Percentiles rank a stretch among this genome's conserved stretches.
phyloP scores from a whole-genome alignment of 2,329 filamentous ascomycete genomes.

The Penicillium sp. region DNA sequence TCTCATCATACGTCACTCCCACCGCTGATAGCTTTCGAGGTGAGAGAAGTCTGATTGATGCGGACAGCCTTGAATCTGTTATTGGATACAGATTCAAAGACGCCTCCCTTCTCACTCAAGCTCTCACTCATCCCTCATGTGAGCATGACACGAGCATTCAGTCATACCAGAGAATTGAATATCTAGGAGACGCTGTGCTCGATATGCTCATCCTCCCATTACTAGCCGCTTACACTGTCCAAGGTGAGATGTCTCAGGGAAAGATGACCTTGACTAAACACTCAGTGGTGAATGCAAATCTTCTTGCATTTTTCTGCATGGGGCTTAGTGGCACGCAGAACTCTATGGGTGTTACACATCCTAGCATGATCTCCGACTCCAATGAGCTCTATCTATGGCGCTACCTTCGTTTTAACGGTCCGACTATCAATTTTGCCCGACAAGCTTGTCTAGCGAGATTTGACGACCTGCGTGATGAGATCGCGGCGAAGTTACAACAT shows the following conservation, averaged over 20 bases:
- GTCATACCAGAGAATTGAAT: conserved; percentile 77
- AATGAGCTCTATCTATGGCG: conserved; percentile 57
- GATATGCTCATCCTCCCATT: conserved; percentile 70
- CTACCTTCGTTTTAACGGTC: conserved; percentile 58
- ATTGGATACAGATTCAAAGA: conserved; percentile 72
- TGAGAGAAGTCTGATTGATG: conserved; percentile 15
- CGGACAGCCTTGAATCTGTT: conserved; percentile 14
- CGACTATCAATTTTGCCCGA: conserved; percentile 13
- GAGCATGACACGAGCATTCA: conserved; percentile 51
- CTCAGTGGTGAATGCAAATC: conserved; percentile 75
- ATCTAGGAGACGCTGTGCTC: conserved; percentile 81
- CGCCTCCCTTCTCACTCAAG: conserved; percentile 69
- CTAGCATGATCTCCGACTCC: conserved; percentile 22
- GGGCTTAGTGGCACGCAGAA: conserved; percentile 31
- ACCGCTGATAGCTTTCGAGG: neutral
- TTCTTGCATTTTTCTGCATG: conserved; percentile 76
- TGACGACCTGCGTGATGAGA: conserved; percentile 48
- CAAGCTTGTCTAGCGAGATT: conserved; percentile 39
- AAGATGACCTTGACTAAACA: conserved; percentile 77
- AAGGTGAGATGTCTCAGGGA: conserved; percentile 48
- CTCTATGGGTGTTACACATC: conserved; percentile 10
- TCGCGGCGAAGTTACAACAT: conserved; percentile 53
- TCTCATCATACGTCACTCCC: neutral
- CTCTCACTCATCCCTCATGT: conserved; percentile 74
- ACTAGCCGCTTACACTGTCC: conserved; percentile 17